Conservation (phyloP, 371 early-diverging fungal genomes). For the Apophysomyces trapeziformis region DNA sequence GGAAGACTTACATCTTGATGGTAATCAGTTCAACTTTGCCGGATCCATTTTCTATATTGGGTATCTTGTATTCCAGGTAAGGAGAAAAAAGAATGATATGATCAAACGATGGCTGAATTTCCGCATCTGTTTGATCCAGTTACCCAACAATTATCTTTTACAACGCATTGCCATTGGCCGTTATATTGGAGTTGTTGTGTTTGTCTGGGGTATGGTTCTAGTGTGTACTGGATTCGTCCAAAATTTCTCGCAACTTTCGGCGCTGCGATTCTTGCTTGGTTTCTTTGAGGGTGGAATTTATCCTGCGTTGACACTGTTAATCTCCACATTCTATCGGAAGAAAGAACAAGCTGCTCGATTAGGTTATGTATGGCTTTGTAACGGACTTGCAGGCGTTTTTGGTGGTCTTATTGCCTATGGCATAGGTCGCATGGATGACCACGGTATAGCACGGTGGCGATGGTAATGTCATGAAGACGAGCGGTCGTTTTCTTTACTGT, state of each 20-base stretch:
- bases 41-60: slow-evolving; percentile 47
- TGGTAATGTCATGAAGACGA: slow-evolving; percentile 21
- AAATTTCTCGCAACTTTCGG: slow-evolving; percentile 15
- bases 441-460: slow-evolving; percentile 40
- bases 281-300: slow-evolving; percentile 14
- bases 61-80: slow-evolving; percentile 43
- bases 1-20: slow-evolving; percentile 31
- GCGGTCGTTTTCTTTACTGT: background rate
- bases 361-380: slow-evolving; percentile 12
- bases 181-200: slow-evolving; percentile 12
- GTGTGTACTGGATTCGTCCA: slow-evolving; percentile 8
- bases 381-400: slow-evolving; percentile 37
- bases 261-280: slow-evolving; percentile 17
- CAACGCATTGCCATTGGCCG: background rate
- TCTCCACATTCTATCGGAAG: slow-evolving; percentile 11
- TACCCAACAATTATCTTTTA: background rate
- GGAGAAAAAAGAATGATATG: background rate
- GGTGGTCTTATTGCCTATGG: slow-evolving; percentile 58
- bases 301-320: slow-evolving; percentile 7
- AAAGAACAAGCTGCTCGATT: slow-evolving; percentile 14
- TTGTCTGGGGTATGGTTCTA: slow-evolving; percentile 20
- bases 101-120: background rate
- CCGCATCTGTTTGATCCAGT: background rate
- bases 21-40: slow-evolving; percentile 35
- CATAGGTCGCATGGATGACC: slow-evolving; percentile 39